Evolutionary conservation across 768 basidiomycete genomes (phyloP), one percentile per base, ranked within the genome.

Genomic region (Boletus rubescentipes): DNA sequence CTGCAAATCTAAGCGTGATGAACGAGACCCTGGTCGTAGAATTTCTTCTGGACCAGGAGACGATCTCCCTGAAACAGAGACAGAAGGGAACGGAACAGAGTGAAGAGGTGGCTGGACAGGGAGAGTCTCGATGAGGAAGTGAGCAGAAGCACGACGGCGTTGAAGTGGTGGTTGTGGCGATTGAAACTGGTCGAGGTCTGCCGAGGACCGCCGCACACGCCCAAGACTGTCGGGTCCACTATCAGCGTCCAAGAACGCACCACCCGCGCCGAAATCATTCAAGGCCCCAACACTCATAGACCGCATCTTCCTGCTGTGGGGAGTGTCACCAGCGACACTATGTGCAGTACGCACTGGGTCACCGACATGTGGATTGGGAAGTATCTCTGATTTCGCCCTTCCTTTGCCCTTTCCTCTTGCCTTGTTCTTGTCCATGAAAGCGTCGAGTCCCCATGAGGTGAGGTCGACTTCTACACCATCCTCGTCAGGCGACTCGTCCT

Each of bases 361-460:
- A 71, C 62, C 52, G 64, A 73, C 60, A 65, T 78, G 67, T 58
- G 78, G 72, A 71, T 78, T 80, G 20, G 79, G 80, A 15, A 82
- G 65, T 12, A 67, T 60, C 36, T 64, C 67, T 49, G 72, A 67
- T 54, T 67, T 73, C n/a, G 68, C 61, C 50, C 72, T 77, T 16
- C 63, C 66, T 50, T 75, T 77, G 5, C 66, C 67, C 65, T 69
- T 80, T 16, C 63, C 63, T 51, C 68, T 72, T 29, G 68, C 67
- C 72, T 85, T 87, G 60, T 87, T 83, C 60, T 88, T 87, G 1
- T 83, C 78, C 56, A 90, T 83, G 71, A 91, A 84, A 7, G 83
- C 79, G 54, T 91, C 87, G 23, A 93, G 76, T 4, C 91, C 91
- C 91, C 89, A 93, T 16, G 89, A 91, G 4, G 86, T 77, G 53